phyloP scores from a whole-genome alignment of 2,329 filamentous ascomycete species.

The Graphium sp. region DNA sequence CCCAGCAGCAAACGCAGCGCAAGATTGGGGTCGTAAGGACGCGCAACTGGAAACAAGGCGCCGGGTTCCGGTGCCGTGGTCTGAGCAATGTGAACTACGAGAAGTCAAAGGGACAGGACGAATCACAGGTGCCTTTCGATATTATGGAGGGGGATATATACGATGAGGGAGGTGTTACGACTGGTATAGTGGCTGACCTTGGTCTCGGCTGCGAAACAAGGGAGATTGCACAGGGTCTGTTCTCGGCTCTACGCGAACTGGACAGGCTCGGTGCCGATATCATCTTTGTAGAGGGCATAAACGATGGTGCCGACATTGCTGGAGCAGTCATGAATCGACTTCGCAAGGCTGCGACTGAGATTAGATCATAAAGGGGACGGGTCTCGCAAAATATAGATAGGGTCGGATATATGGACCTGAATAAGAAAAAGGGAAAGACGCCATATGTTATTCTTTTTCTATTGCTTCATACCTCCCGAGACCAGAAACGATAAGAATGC shows the following conservation, averaged over 20 bases:
- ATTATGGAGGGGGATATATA: conserved; percentile 23
- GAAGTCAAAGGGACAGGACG: conserved; percentile 11
- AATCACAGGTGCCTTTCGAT: conserved; percentile 14
- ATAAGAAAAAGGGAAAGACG: conserved; percentile 10
- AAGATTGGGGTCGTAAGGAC: conserved; percentile 39
- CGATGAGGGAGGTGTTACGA: conserved; percentile 12
- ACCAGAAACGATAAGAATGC: neutral
- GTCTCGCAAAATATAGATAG: no score
- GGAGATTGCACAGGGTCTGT: conserved; percentile 71
- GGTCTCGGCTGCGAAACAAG: conserved; percentile 53
- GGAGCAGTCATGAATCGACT: conserved; percentile 77
- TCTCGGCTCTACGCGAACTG: conserved; percentile 71
- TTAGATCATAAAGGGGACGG: conserved; percentile 23
- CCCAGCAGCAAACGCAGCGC: conserved; percentile 9
- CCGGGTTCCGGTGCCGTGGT: conserved; percentile 17
- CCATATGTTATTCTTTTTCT: neutral
- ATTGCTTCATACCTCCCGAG: neutral
- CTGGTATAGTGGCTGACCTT: conserved; percentile 46
- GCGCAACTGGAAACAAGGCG: conserved; percentile 28
- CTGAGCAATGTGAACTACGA: conserved; percentile 11
- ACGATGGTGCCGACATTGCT: conserved; percentile 64
- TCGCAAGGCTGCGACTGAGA: conserved; percentile 56
- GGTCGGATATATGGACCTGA: conserved; percentile 9
- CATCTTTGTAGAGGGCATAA: conserved; percentile 83
- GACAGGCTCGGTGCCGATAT: conserved; percentile 64